A percentile compares a stretch with the other conserved stretches of the same genome.
These are phyloP conservation scores for Ulota crispa DNA, from an alignment of 225 moss, liverwort and hornwort species.

Conservation along the genomic window DNA sequence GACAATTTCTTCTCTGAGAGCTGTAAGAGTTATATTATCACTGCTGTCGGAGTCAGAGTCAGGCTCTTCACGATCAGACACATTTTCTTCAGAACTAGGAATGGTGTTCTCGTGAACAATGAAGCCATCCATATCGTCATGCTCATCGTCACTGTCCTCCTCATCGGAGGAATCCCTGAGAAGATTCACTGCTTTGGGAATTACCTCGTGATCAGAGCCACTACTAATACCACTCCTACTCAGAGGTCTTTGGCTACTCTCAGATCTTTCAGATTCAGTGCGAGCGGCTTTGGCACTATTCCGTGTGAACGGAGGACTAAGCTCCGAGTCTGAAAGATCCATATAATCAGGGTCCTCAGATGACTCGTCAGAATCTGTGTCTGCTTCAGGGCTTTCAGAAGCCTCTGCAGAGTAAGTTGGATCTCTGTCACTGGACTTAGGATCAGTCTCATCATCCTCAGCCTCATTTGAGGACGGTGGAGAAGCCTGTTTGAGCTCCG, in stretches of 20 bases:
- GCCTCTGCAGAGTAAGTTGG: background rate
- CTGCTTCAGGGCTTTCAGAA: background rate
- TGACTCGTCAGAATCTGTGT: background rate
- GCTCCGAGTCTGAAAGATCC: background rate
- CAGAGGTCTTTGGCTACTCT: conserved; percentile 4
- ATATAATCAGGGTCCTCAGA: background rate
- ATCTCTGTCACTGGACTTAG: background rate
- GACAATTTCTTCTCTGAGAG: background rate
- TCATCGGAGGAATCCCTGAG: conserved; percentile 1
- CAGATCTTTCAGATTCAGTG: background rate
- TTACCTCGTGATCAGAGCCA: background rate
- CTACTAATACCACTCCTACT: background rate
- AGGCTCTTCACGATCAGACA: background rate
- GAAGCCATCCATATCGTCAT: background rate
- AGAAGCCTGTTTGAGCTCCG: background rate
- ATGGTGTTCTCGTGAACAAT: background rate
- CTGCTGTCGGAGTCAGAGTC: background rate
- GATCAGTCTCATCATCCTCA: conserved; percentile 16
- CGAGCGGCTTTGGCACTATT: background rate
- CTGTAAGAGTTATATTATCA: no score
- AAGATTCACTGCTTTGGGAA: conserved; percentile 3
- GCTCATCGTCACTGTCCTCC: background rate
- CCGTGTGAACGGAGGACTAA: background rate
- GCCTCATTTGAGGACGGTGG: background rate
- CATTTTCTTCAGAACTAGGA: background rate